A percentile compares a stretch with the other conserved stretches of the same genome.
Conservation (phyloP, 2,329 filamentous ascomycete species). For the Phialophora macrospora region DNA sequence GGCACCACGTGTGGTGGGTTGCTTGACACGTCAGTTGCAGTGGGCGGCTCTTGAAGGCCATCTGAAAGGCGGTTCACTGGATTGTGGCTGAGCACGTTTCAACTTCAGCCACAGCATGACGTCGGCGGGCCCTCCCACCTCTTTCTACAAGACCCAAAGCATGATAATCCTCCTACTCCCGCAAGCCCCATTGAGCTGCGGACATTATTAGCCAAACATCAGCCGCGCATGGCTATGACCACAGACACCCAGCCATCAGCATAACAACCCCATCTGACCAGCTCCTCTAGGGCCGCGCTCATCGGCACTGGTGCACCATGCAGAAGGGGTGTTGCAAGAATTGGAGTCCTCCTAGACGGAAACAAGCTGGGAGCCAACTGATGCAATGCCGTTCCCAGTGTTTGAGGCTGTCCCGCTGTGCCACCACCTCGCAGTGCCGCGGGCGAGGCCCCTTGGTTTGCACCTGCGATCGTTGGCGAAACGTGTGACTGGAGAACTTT, state of each 20-base stretch:
- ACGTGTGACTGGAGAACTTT: constrained; percentile 78
- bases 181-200: too few species aligned
- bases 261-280: constrained; percentile 82
- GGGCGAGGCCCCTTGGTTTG: constrained; percentile 31
- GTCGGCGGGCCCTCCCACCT: neutral
- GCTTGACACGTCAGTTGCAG: neutral
- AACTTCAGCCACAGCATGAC: constrained; percentile 7
- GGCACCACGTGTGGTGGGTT: neutral
- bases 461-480: constrained; percentile 51
- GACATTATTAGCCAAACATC: neutral
- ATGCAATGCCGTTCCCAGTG: constrained; percentile 78
- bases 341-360: constrained; percentile 79
- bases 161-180: too few species aligned
- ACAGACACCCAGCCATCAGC: constrained; percentile 91
- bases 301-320: constrained; percentile 87
- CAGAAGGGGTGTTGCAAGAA: constrained; percentile 81
- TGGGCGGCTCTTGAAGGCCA: neutral
- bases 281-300: constrained; percentile 75
- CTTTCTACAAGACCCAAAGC: too few species aligned
- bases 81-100: constrained; percentile 10
- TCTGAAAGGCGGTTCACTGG: neutral
- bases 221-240: constrained; percentile 67
- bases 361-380: constrained; percentile 78
- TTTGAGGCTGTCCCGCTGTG: constrained; percentile 60
- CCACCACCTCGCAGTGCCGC: constrained; percentile 39